These are phyloP conservation scores for Galerina sulciceps DNA, from an alignment of 768 basidiomycete species.

Conservation along the genomic window DNA sequence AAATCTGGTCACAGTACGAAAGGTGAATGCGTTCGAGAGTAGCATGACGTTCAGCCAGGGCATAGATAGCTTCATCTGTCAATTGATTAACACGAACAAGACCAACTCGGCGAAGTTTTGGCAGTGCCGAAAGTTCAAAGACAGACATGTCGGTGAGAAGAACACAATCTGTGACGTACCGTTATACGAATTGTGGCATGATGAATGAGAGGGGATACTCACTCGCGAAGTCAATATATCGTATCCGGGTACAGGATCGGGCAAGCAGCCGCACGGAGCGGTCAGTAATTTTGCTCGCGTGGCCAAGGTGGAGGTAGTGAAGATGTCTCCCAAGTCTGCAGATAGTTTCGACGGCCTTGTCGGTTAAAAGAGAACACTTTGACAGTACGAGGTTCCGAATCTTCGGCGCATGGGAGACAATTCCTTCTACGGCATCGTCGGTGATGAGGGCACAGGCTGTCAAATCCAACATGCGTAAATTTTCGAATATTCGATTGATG, in stretches of 20 bases:
- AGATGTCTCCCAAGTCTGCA: conserved; percentile 89
- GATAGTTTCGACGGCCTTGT: conserved; percentile 81
- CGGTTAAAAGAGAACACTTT: conserved; percentile 81
- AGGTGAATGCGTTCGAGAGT: conserved; percentile 95
- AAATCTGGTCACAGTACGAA: conserved; percentile 95
- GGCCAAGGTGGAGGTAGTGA: conserved; percentile 95
- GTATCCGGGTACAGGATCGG: conserved; percentile 82
- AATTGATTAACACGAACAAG: conserved; percentile 92
- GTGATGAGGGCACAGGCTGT: conserved; percentile 84
- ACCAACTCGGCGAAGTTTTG: conserved; percentile 92
- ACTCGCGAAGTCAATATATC: conserved; percentile 98
- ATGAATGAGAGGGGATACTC: conserved; percentile 33
- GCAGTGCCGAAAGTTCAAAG: conserved; percentile 84
- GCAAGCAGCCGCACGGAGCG: conserved; percentile 83
- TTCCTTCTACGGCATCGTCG: conserved; percentile 83
- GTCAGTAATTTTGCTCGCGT: conserved; percentile 90
- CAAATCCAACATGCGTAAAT: conserved; percentile 91
- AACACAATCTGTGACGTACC: conserved; percentile 64
- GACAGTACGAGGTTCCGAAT: conserved; percentile 87
- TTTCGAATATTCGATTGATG: conserved; percentile 69
- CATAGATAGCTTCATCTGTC: conserved; percentile 91
- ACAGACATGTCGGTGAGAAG: conserved; percentile 93
- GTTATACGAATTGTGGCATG: conserved; percentile 4
- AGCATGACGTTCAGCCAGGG: conserved; percentile 83
- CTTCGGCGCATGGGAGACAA: conserved; percentile 79